phyloP scores from a whole-genome alignment of 306 rosid species.

The Cicer pinnatifidum region DNA sequence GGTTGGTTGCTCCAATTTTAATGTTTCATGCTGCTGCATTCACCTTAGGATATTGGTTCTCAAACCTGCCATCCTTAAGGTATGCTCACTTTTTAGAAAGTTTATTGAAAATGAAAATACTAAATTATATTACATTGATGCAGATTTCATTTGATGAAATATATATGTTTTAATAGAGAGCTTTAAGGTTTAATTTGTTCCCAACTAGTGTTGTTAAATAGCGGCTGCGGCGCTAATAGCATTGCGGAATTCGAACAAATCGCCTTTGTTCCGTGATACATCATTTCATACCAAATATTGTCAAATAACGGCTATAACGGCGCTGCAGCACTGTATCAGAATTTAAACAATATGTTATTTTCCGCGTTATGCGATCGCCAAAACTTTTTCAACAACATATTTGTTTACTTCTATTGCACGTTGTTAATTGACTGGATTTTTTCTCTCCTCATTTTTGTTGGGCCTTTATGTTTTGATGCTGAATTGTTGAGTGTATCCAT shows the following conservation, averaged over 20 bases:
- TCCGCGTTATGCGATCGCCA: too few relatives aligned
- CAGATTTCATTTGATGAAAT: slow-evolving; percentile 13
- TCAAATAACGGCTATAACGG: too few relatives aligned
- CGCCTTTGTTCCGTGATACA: too few relatives aligned
- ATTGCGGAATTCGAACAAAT: too few relatives aligned
- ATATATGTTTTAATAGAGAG: background rate
- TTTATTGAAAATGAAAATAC: background rate
- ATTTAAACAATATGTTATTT: too few relatives aligned
- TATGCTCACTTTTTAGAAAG: slow-evolving; percentile 46
- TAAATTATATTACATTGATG: slow-evolving; percentile 11
- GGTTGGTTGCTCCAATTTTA: slow-evolving; percentile 72
- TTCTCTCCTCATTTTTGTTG: background rate
- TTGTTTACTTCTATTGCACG: slow-evolving; percentile 4
- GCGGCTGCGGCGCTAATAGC: too few relatives aligned
- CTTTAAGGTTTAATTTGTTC: slow-evolving; percentile 14
- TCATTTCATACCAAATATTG: too few relatives aligned
- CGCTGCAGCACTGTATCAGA: too few relatives aligned
- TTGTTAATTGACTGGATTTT: background rate
- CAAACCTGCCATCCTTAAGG: slow-evolving; percentile 76
- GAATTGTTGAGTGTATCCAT: slow-evolving; percentile 24
- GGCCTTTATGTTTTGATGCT: slow-evolving; percentile 5
- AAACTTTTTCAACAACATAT: slow-evolving; percentile 9
- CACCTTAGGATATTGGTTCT: slow-evolving; percentile 79
- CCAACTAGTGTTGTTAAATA: too few relatives aligned
- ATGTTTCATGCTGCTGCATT: slow-evolving; percentile 82